Base-by-base conservation (phyloP, 2,329 filamentous ascomycete genomes). In the Diaporthe eres region DNA sequence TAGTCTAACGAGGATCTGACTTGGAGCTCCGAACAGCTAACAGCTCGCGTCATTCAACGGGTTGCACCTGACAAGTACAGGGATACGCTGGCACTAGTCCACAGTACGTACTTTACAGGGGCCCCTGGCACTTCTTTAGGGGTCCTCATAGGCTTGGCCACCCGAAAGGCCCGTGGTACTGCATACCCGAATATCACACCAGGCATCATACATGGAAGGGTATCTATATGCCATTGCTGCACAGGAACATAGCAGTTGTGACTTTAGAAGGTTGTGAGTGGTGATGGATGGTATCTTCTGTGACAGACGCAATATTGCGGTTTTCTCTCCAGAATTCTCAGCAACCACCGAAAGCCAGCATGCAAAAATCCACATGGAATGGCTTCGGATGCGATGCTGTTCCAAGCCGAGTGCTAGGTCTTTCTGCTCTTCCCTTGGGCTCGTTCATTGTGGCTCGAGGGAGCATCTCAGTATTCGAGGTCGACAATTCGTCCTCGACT, bases 41-140 rank as follows among this genome's bases (percentile, higher is more conserved):
- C 71, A 73, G 71, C 71, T 73, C 71, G 28, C 58, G 71, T 55
- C 58, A 73, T 73, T 47, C 71, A 73, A 65, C 58, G 47, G 57
- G 22, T 15, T 49, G 44, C 44, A 63, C 57, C 58, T 73, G 55
- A 60, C 71, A 44, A 31, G 37, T 44, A 25, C 57, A 44, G 60
- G 70, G 71, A 63, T 73, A 73, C 37, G 44, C 15, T 22, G 58
- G 71, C 44, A 67, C 71, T 65, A 19, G 31, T 28, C 39, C 31
- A 31, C 31, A 31, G 31, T 19, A 22, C 37, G 37, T 13, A 39
- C 19, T 6, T 51, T 25, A 39, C 34, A 44, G n/a, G 57, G 31
- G 17, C 49, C 71, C 58, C 58, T 63, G 28, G 17, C 34, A 55
- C 19, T 17, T 49, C 19, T 22, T 7, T 39, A 42, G 34, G 65